These are phyloP conservation scores for Syncephalis fuscata DNA, from an alignment of 371 early-diverging fungal genomes.

Conservation along the genomic window DNA sequence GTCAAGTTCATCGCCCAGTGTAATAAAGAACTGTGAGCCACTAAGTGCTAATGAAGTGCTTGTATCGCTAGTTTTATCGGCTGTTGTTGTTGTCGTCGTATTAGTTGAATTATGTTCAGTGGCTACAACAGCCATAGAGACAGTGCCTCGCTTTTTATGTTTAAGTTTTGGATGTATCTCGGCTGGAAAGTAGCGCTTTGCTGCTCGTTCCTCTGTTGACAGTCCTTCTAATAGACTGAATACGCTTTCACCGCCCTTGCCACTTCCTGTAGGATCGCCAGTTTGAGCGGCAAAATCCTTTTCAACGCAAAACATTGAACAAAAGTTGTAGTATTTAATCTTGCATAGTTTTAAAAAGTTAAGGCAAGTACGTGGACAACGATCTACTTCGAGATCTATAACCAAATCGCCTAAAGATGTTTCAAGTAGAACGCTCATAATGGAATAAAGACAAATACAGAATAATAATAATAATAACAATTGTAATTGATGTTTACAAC, in stretches of 20 bases:
- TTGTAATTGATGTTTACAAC: too few species aligned
- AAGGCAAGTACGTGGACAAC: slow-evolving; percentile 54
- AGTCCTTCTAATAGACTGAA: slow-evolving; percentile 31
- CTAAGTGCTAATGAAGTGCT: slow-evolving; percentile 30
- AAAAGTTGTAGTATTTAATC: slow-evolving; percentile 84
- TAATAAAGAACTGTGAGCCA: slow-evolving; percentile 94
- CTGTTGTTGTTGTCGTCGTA: too few species aligned
- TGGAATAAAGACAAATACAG: too few species aligned
- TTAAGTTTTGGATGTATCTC: slow-evolving; percentile 77
- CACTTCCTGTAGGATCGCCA: slow-evolving; percentile 74
- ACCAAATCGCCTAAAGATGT: slow-evolving; percentile 90
- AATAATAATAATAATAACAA: too few species aligned
- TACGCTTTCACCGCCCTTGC: slow-evolving; percentile 66
- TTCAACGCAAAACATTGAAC: slow-evolving; percentile 73
- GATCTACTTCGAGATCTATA: slow-evolving; percentile 69
- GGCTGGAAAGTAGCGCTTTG: slow-evolving; percentile 51
- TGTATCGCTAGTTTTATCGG: slow-evolving; percentile 17
- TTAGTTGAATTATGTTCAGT: too few species aligned
- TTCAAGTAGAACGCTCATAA: slow-evolving; percentile 57
- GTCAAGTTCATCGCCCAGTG: slow-evolving; percentile 63
- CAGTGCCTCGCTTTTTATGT: slow-evolving; percentile 63
- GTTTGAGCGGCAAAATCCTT: slow-evolving; percentile 76
- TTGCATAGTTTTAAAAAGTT: slow-evolving; percentile 93
- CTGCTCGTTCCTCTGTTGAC: slow-evolving; percentile 5
- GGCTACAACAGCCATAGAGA: slow-evolving; percentile 65